Base-by-base conservation (phyloP, 176 grass and related monocot genomes). In the Microstegium vimineum region DNA sequence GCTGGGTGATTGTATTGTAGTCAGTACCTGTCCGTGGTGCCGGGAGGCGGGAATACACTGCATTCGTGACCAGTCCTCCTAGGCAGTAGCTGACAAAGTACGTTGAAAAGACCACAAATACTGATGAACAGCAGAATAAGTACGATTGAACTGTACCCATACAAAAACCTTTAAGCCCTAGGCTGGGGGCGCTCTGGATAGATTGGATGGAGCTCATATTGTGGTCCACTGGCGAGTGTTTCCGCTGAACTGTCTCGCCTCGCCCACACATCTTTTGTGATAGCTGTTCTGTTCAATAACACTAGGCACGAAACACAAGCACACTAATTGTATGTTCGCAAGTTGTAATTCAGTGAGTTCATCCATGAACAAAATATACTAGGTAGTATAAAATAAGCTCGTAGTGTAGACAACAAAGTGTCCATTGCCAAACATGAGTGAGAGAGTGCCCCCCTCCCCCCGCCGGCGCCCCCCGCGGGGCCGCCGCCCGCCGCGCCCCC, bases 1-100 rank as follows among this genome's bases (percentile, higher is more conserved):
- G 26, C 63, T 49, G 42, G 31, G 37, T 43, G 22, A 27, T 86
- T 80, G n/a, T 73, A 54, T n/a, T n/a, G n/a, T 79, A 79, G 22
- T 59, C 35, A 13, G 67, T 71, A n/a, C n/a, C 61, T 51, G 77
- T 37, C 45, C 14, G 32, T 12, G 8, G 42, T 22, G 26, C 42
- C 28, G 23, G 11, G 28, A 59, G 9, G 2, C 18, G 20, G 23
- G 10, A 52, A 22, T 22, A 33, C 42, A 13, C 15, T 7, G 10
- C 32, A 27, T 60, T 27, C 13, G 3, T 59, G 9, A 25, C 11
- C 62, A 79, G 27, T 15, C 11, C 10, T 11, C 11, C 10, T 42
- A 13, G 11, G 11, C 41, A 11, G 41, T 32, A 34, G 62, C 41
- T 79, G 41, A 36, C 42, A 67, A 51, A 68, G 45, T 57, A 81